Evolutionary conservation across 2,329 filamentous ascomycete genomes (phyloP), one percentile per base, ranked within the genome.

Genomic region (Aspergillus tanneri): DNA sequence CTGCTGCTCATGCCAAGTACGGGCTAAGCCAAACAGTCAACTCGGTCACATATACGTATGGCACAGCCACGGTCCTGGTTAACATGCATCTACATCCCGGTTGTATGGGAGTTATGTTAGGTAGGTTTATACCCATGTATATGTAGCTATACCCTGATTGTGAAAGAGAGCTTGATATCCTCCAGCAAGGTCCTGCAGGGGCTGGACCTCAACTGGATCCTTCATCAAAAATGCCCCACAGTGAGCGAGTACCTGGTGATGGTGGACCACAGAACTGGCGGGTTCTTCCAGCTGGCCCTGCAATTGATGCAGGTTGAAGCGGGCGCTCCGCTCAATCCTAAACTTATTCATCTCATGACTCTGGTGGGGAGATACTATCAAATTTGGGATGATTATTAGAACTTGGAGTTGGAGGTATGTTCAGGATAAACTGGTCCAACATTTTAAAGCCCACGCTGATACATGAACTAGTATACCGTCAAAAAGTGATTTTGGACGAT

Each of bases 21-120:
- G 74, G 74, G 7, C 57, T 60, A 1, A 60, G 70, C 2, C 73
- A 73, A 47, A 73, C 73, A 3, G 73, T 77, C 53, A 77, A 77
- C 58, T 68, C 64, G 18, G 72, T 71, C 3, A 76, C 73, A 46
- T 72, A 70, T 46, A 58, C 70, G 5, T 71, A 70, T 46, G 69
- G 73, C 40, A 52, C 65, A 9, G 68, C 66, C n/a, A 4, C 28
- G 22, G 43, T 2, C 21, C 27, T 44, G n/a, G 34, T n/a, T 19
- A 11, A 35, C 3, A 24, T 5, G 8, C 12, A 18, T 40, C 18
- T 43, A 22, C 23, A 43, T 11, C 22, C 32, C 19, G 16, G 27
- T n/a, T 40, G 36, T 23, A 12, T 38, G 5, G 10, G 21, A 12
- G 32, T 38, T 12, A 14, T 38, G 5, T 28, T 24, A 3, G 18